Base-by-base conservation (phyloP, 2,329 filamentous ascomycete genomes). In the Pseudodiploospora longispora region DNA sequence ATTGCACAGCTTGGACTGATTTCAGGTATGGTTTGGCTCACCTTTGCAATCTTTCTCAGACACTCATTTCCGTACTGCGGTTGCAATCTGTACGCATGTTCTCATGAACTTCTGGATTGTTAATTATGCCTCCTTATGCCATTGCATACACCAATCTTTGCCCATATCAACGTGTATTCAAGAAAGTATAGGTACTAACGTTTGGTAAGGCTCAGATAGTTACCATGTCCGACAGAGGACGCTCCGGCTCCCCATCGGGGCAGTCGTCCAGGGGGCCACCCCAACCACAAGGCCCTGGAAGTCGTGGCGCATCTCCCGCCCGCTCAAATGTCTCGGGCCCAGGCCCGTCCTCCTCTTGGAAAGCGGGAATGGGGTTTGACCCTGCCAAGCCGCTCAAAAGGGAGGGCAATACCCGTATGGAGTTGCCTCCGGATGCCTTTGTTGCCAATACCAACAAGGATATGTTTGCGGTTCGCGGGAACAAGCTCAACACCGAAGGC, bases 381-480 rank as follows among this genome's bases (percentile, higher is more conserved):
- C 71, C 72, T 3, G 70, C 66, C 6, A 55, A 62, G 6, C 56
- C 63, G 33, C 47, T 57, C 4, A 43, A 48, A 1, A 44, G 49
- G 9, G 47, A 54, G 3, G 57, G 56, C 1, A 69, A 70, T 41
- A 68, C 63, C 0, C 74, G 77, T 5, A 65, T 81, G 50, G 79
- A 83, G 43, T 55, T 82, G 1, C 78, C 78, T 0, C 64, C 76
- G 0, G 77, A 80, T 52, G 78, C 78, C 0, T 83, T 74, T 50
- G 48, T 66, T 4, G 48, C 56, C 2, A 58, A 62, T 27, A 57
- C 51, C 4, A 52, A 58, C 35, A 65, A 65, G 53, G 60, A 61
- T 27, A 35, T 57, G 12, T 67, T 67, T 45, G 55, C 61, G 6
- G 50, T 63, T 30, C 59, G 65, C 1, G 57, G 55, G 0, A 61